phyloP scores from a whole-genome alignment of 2,329 filamentous ascomycete species.

The Nemania sp. region DNA sequence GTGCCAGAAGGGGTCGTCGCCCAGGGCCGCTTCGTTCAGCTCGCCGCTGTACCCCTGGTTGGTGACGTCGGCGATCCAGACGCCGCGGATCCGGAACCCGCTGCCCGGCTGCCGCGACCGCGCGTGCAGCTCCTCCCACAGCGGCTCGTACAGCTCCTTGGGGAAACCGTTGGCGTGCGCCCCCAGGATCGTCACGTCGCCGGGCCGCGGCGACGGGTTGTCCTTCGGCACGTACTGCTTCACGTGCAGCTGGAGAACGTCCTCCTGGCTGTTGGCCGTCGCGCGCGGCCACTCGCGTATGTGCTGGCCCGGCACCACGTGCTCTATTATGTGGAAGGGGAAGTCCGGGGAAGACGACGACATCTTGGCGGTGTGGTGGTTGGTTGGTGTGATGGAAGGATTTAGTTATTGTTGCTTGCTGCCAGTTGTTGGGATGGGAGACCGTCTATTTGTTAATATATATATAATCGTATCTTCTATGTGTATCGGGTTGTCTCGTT shows the following conservation, averaged over 20 bases:
- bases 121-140: slow-evolving; percentile 81
- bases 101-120: slow-evolving; percentile 47
- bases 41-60: slow-evolving; percentile 81
- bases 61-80: slow-evolving; percentile 91
- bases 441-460: too few relatives aligned
- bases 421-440: too few relatives aligned
- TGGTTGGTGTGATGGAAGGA: neutral
- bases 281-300: slow-evolving; percentile 81
- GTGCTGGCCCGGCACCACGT: slow-evolving; percentile 74
- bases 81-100: slow-evolving; percentile 72
- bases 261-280: slow-evolving; percentile 73
- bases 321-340: slow-evolving; percentile 71
- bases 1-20: slow-evolving; percentile 87
- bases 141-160: slow-evolving; percentile 92
- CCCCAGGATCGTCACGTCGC: slow-evolving; percentile 83
- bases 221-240: slow-evolving; percentile 86
- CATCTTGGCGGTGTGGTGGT: neutral
- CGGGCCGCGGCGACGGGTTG: slow-evolving; percentile 68
- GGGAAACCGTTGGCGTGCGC: slow-evolving; percentile 92
- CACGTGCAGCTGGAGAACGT: slow-evolving; percentile 72
- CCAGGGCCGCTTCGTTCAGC: slow-evolving; percentile 75
- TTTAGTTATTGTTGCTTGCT: too few relatives aligned
- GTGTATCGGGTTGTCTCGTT: too few relatives aligned
- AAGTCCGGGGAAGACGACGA: slow-evolving; percentile 46
- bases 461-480: too few relatives aligned